Evolutionary conservation across 192 early-diverging fungal species (phyloP).

Genomic region (Endogone sp.): DNA sequence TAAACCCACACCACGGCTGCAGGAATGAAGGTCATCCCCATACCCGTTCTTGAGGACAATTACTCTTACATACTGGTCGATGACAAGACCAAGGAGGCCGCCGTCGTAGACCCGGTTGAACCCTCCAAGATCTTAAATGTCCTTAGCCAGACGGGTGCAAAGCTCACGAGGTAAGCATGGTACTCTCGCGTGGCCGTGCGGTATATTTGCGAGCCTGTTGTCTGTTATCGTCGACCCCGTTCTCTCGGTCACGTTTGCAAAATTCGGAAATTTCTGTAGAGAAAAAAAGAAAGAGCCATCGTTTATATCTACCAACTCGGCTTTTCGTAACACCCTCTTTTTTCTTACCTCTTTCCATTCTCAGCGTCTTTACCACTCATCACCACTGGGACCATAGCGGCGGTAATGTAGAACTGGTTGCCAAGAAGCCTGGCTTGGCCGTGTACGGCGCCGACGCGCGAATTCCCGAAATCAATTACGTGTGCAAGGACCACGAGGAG

Average conservation of each 20-base stretch:
- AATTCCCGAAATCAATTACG: slow-evolving; percentile 73
- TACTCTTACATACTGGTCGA: slow-evolving; percentile 84
- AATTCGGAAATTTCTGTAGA: too few relatives aligned
- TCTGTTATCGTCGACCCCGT: neutral
- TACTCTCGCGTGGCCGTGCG: slow-evolving; percentile 1
- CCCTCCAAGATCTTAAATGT: slow-evolving; percentile 64
- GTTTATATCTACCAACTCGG: too few relatives aligned
- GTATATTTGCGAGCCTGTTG: neutral
- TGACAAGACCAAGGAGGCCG: slow-evolving; percentile 57
- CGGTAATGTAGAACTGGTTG: slow-evolving; percentile 64
- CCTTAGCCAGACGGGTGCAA: slow-evolving; percentile 45
- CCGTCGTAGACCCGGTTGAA: slow-evolving; percentile 85
- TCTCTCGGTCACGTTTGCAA: neutral
- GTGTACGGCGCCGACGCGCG: slow-evolving; percentile 88
- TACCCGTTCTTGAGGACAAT: slow-evolving; percentile 76
- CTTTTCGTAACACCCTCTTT: too few relatives aligned
- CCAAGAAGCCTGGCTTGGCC: slow-evolving; percentile 50
- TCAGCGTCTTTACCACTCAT: slow-evolving; percentile 73
- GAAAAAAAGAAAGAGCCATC: too few relatives aligned
- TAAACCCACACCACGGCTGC: neutral
- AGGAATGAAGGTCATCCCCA: slow-evolving; percentile 57
- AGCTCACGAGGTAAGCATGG: slow-evolving; percentile 35
- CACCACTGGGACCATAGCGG: slow-evolving; percentile 90
- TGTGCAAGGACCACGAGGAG: slow-evolving; percentile 64
- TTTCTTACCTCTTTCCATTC: too few relatives aligned